Percentiles rank a stretch among this genome's conserved stretches.
phyloP scores from a whole-genome alignment of 2,329 filamentous ascomycete species.

The Hymenoscyphus fructigenus region DNA sequence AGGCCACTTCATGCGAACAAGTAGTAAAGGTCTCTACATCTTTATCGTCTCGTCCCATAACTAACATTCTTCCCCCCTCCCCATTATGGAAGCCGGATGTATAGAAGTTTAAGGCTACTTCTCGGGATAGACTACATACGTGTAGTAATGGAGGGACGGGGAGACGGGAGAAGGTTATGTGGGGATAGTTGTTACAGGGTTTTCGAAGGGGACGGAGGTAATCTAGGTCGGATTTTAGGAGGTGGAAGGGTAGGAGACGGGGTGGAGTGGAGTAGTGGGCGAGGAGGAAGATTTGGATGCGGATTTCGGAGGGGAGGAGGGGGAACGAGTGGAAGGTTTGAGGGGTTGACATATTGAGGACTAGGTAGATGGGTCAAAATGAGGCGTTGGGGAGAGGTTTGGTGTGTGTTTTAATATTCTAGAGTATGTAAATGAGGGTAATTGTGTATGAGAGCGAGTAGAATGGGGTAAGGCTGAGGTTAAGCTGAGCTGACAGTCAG shows the following conservation, averaged over 20 bases:
- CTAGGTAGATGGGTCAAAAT: not conserved
- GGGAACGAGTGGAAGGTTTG: slow-evolving; percentile 7
- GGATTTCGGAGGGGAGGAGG: slow-evolving; percentile 15
- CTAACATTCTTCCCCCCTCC: slow-evolving; percentile 3
- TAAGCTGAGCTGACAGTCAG: no score
- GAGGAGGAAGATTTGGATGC: slow-evolving; percentile 7
- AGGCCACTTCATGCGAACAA: slow-evolving; percentile 15
- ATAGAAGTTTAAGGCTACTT: slow-evolving; percentile 7
- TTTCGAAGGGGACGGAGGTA: slow-evolving; percentile 18
- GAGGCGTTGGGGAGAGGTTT: not conserved
- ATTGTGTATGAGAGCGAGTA: no score
- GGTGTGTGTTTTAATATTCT: no score
- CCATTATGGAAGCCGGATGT: slow-evolving; percentile 9
- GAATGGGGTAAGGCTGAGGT: no score
- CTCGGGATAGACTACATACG: slow-evolving; percentile 7
- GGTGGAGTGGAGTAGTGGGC: not conserved
- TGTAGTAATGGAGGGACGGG: slow-evolving; percentile 7
- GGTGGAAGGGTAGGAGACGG: slow-evolving; percentile 8
- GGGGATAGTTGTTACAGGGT: slow-evolving; percentile 17
- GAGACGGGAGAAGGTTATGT: slow-evolving; percentile 10
- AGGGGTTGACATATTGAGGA: not conserved
- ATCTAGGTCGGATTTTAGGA: slow-evolving; percentile 20
- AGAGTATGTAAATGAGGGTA: no score
- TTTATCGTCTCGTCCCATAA: slow-evolving; percentile 8
- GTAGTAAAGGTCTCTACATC: slow-evolving; percentile 20